Conservation (phyloP, 352 stramenopile species). For the Globisporangium nodosum region DNA sequence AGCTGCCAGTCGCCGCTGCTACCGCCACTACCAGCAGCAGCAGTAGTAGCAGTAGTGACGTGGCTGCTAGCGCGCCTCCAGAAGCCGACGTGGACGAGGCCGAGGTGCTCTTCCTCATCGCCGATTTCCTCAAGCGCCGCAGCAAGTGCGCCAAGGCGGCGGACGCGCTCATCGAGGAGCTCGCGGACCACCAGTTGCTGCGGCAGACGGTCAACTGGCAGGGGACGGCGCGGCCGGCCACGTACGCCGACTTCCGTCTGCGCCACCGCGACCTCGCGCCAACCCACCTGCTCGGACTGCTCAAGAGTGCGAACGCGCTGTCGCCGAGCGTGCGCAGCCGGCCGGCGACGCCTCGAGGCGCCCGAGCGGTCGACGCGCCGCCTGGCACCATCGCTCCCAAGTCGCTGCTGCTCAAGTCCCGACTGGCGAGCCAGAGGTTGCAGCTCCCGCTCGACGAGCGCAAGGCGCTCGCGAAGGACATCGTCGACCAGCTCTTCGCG, state of each 20-base stretch:
- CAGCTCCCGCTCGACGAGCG: slow-evolving; percentile 30
- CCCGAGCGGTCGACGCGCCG: background rate
- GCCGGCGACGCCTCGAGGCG: slow-evolving; percentile 2
- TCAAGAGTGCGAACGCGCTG: slow-evolving; percentile 19
- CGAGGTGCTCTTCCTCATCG: slow-evolving; percentile 85
- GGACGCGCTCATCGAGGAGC: slow-evolving; percentile 56
- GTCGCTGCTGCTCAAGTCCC: slow-evolving; percentile 55
- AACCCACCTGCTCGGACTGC: slow-evolving; percentile 55
- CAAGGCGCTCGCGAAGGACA: slow-evolving; percentile 44
- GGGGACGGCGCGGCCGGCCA: slow-evolving; percentile 34
- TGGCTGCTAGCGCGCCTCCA: background rate
- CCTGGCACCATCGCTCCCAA: slow-evolving; percentile 9
- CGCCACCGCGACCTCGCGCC: slow-evolving; percentile 67
- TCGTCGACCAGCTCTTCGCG: slow-evolving; percentile 41
- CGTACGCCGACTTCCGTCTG: slow-evolving; percentile 73
- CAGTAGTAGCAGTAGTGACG: background rate
- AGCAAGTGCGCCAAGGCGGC: slow-evolving; percentile 60
- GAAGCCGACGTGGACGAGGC: slow-evolving; percentile 3
- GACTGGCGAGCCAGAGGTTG: slow-evolving; percentile 27
- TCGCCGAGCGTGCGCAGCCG: slow-evolving; percentile 15
- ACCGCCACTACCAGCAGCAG: background rate
- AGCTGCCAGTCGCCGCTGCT: background rate
- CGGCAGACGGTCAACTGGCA: slow-evolving; percentile 58
- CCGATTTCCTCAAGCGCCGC: slow-evolving; percentile 73
- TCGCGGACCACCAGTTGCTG: slow-evolving; percentile 55